Base-by-base conservation (phyloP, 1,284 basidiomycete genomes). In the Ustilago curta region DNA sequence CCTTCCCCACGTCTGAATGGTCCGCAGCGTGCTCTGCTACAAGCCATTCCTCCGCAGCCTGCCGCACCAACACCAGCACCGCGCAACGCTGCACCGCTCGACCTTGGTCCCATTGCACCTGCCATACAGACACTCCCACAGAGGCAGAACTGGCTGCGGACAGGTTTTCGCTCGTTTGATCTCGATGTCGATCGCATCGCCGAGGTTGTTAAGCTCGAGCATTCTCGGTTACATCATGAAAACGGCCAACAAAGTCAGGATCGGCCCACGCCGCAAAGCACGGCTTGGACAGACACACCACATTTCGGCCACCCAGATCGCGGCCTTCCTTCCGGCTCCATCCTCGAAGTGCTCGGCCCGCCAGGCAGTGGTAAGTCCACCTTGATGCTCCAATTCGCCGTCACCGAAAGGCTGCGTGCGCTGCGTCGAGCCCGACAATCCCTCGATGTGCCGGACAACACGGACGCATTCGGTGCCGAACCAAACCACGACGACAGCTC, bases 311-410 rank as follows among this genome's bases (percentile, higher is more conserved):
- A 16, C 21, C 39, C 43, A 23, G 59, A 63, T 50, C 49, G 48
- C 16, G 72, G 72, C 16, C 62, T 75, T 14, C 63, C 66, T 1
- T 70, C 72, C 4, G 72, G 72, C 2, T 75, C 72, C 12, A 47
- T 66, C 3, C 21, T 75, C 8, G 72, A 75, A 37, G 60, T 70
- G 14, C 55, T 75, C 4, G 72, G 72, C 19, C 72, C 72, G 2
- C 63, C 72, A 1, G 67, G 72, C 35, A 66, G 59, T 35, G 72
- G 72, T 43, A 75, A 75, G 37, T 59, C 72, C 2, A 53, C 47
- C 32, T 43, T 70, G 11, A 9, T 70, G 35, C 39, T 70, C 42
- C 67, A 70, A 53, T 57, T 62, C 35, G 72, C 63, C 8, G 35
- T 75, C 49, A 59, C 52, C 21, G 72, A 75, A 47, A 53, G 72